Percentiles rank a stretch among this genome's conserved stretches.
Conservation (phyloP, 2,329 filamentous ascomycete species). For the Botrytis byssoidea region DNA sequence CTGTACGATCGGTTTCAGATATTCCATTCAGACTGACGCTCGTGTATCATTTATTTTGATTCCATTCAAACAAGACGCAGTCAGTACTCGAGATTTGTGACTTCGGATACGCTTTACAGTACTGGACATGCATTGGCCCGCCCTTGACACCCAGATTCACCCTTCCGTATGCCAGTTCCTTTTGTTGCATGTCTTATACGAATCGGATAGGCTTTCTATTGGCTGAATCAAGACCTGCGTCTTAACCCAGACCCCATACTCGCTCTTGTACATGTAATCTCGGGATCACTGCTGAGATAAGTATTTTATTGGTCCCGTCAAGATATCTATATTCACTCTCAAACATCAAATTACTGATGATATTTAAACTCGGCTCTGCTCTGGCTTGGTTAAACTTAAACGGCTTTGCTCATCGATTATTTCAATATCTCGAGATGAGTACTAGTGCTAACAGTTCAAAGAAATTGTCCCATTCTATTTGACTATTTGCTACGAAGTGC, state of each 20-base stretch:
- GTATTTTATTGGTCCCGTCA: background rate
- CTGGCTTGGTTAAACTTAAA: background rate
- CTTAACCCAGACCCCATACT: background rate
- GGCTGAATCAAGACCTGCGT: background rate
- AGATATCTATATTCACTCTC: background rate
- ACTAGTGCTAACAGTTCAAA: background rate
- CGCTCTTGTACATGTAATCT: background rate
- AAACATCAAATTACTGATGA: background rate
- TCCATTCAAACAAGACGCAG: background rate
- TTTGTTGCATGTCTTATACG: background rate
- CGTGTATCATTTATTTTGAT: background rate
- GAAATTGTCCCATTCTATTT: background rate
- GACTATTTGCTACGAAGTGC: background rate
- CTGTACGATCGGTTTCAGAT: background rate
- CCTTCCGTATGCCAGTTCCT: background rate
- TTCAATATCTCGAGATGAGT: background rate
- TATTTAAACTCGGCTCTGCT: background rate
- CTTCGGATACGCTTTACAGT: background rate
- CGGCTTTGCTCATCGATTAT: background rate
- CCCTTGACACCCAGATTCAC: background rate
- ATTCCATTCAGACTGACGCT: background rate
- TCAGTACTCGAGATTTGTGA: background rate
- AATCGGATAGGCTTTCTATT: background rate
- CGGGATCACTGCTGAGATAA: background rate
- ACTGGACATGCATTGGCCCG: background rate